Percentiles rank a stretch among this genome's conserved stretches.
Evolutionary conservation across 2,329 filamentous ascomycete genomes (phyloP).

Genomic region (Byssoonygena ceratinophila): DNA sequence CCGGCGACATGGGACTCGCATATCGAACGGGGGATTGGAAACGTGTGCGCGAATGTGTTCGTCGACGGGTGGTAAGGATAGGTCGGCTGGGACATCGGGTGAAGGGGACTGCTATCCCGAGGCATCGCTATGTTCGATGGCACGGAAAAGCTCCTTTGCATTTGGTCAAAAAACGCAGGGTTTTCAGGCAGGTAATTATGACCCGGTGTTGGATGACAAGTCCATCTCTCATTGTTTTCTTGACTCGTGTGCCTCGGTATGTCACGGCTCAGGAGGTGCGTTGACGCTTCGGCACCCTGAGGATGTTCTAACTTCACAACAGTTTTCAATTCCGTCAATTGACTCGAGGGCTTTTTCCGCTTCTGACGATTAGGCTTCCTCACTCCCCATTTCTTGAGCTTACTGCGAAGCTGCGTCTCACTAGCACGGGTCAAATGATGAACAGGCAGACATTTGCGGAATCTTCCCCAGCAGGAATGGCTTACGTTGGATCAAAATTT

Average conservation of each 20-base stretch:
- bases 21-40: neutral
- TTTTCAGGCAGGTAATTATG: neutral
- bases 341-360: constrained; percentile 27
- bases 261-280: neutral
- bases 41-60: neutral
- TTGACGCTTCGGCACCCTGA: neutral
- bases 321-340: neutral
- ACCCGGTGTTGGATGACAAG: neutral
- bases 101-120: neutral
- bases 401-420: constrained; percentile 37
- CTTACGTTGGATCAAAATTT: constrained; percentile 37
- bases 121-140: neutral
- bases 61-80: neutral
- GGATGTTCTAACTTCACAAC: neutral
- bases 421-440: constrained; percentile 19
- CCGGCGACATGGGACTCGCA: neutral
- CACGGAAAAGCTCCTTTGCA: neutral
- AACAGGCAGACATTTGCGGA: neutral
- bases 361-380: constrained; percentile 37
- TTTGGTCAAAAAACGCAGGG: neutral
- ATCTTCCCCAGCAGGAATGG: neutral
- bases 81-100: neutral
- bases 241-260: neutral
- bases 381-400: constrained; percentile 38
- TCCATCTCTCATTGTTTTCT: neutral